Percentiles rank a stretch among this genome's conserved stretches.
Conservation (phyloP, 1,139 yeast genomes). For the Debaryomyces singareniensis region DNA sequence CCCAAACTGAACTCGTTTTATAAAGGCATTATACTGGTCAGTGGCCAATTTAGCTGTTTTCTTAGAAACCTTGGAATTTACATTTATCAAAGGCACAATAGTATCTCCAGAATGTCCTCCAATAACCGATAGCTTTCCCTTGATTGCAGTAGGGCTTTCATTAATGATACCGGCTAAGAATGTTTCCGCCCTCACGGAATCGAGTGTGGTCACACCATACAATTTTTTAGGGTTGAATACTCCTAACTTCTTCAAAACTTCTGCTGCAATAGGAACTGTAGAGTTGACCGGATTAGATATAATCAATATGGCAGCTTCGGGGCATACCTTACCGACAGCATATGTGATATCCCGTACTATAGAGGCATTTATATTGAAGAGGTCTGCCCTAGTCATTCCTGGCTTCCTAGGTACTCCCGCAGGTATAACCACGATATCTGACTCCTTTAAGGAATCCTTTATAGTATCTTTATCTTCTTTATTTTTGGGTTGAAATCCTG, state of each 20-base stretch:
- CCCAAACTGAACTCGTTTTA: slow-evolving; percentile 65
- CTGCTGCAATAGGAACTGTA: slow-evolving; percentile 71
- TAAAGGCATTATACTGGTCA: slow-evolving; percentile 35
- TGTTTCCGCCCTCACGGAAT: slow-evolving; percentile 64
- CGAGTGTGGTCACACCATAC: slow-evolving; percentile 71
- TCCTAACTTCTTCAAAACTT: slow-evolving; percentile 54
- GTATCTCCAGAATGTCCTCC: slow-evolving; percentile 80
- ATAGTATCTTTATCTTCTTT: slow-evolving; percentile 46
- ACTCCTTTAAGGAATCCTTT: slow-evolving; percentile 42
- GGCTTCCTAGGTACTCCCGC: slow-evolving; percentile 83
- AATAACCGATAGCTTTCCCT: slow-evolving; percentile 51
- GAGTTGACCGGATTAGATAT: slow-evolving; percentile 75
- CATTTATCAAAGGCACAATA: slow-evolving; percentile 51
- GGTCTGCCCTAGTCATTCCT: slow-evolving; percentile 74
- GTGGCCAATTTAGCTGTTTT: slow-evolving; percentile 24
- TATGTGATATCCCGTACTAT: slow-evolving; percentile 58
- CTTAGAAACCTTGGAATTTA: slow-evolving; percentile 18
- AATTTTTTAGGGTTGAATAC: slow-evolving; percentile 60
- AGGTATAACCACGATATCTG: slow-evolving; percentile 64
- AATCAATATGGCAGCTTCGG: slow-evolving; percentile 58
- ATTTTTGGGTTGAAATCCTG: slow-evolving; percentile 49
- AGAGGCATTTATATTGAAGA: slow-evolving; percentile 67
- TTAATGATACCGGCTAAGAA: slow-evolving; percentile 44
- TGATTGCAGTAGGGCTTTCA: slow-evolving; percentile 30
- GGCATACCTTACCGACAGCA: slow-evolving; percentile 51